Conservation (phyloP, 164 flowering plant genomes). For the Chimonanthus praecox region DNA sequence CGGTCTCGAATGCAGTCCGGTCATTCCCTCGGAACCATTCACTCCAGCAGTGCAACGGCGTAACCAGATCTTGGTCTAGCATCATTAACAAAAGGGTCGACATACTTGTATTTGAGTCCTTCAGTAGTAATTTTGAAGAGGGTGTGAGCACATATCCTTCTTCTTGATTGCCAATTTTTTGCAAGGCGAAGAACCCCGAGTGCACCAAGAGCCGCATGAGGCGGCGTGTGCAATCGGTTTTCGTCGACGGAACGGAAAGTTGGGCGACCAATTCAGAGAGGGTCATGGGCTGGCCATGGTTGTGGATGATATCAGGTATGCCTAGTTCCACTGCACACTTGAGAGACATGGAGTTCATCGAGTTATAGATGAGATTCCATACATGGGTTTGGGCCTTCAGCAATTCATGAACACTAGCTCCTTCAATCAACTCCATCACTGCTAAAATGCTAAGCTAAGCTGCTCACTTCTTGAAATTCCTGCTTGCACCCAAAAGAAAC, state of each 20-base stretch:
- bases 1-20: background rate
- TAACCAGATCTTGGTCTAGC: conserved; percentile 1
- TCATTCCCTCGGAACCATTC: background rate
- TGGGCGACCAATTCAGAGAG: background rate
- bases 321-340: conserved; percentile 1
- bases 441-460: background rate
- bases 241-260: background rate
- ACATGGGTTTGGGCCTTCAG: conserved; percentile 2
- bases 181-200: conserved; percentile 2
- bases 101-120: background rate
- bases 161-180: background rate
- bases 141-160: conserved; percentile 8
- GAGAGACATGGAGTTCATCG: conserved; percentile 3
- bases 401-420: background rate
- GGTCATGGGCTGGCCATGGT: conserved; percentile 6
- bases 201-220: conserved; percentile 8
- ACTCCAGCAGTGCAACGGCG: background rate
- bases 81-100: background rate
- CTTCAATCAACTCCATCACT: background rate
- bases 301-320: conserved; percentile 4
- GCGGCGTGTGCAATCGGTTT: background rate
- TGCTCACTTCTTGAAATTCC: background rate
- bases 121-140: conserved; percentile 1
- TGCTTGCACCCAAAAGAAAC: background rate
- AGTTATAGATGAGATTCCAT: background rate